Base-by-base conservation (phyloP, 1,284 basidiomycete species). In the Blastosporella zonata region DNA sequence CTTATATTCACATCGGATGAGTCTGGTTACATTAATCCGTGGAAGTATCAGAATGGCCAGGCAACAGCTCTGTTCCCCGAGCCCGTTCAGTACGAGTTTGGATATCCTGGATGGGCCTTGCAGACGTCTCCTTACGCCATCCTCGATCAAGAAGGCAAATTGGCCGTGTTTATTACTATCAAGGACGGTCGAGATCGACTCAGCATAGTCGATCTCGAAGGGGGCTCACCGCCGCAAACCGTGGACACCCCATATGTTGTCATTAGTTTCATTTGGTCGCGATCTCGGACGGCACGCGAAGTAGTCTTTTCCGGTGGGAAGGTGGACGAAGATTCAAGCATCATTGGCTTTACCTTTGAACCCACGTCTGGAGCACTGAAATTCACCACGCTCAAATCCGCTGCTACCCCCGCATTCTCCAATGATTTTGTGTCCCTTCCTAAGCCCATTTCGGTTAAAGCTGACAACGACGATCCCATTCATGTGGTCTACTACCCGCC, bases 21-120 rank as follows among this genome's bases (percentile, higher is more conserved):
- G 42, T 77, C 81, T n/a, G 84, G 83, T 0, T 92, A 75, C 59
- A 72, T 79, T 45, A 90, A 90, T 57, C 86, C 87, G 0, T 89
- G 81, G 73, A 70, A 64, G 33, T 83, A 79, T 27, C 48, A 61
- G 1, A 56, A 63, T 15, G 64, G 66, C 2, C 63, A 63, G 39
- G 67, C 72, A 2, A 59, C 59, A 0, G 67, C 75, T 0, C 64
- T 84, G 1, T 69, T 89, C 7, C 54, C 70, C 0, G 50, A 67
- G 20, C 70, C 81, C 0, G 46, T 80, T 2, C 55, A 67, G 9
- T 60, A 79, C 42, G 89, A 90, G 57, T 89, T 87, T 59, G 72
- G 71, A 9, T 62, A 60, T 8, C 81, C 85, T 0, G 68, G 72
- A 33, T 88, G 84, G 82, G n/a, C 15, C 0, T 65, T 90, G 2